Base-by-base conservation (phyloP, 176 grass and related monocot species). In the Avena eriantha region DNA sequence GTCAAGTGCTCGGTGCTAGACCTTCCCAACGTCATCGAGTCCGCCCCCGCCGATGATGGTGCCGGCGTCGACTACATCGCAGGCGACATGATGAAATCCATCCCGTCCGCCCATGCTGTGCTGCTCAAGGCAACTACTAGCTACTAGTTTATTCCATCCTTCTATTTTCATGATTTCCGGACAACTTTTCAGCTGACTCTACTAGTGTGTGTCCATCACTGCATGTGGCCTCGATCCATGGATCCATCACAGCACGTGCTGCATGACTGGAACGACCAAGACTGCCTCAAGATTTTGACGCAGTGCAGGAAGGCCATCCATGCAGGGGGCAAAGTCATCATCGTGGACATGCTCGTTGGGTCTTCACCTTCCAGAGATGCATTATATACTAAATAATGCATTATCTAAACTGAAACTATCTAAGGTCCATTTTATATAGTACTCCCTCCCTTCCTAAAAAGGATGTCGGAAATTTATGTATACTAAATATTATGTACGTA, bases 11-110 rank as follows among this genome's bases (percentile, higher is more conserved):
- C 36, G 10, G 36, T 45, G 21, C 18, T 71, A 3, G 68, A 71
- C 36, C 68, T 71, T 4, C 68, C 68, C 21, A 71, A 71, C 10
- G 68, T 71, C 19, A 71, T 71, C 36, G 43, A 45, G 12, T 71
- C 36, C 68, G 12, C 43, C 68, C 39, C 36, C 8, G 35, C 68
- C 1, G 69, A 9, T 8, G 45, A 36, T 36, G 35, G 17, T 0
- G 18, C 17, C 3, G 29, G 29, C 29, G 23, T 92, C 36, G 57
- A 92, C 19, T 70, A 69, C 33, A 68, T 92, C 34, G 82, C 8
- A 26, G 90, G 90, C 33, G 55, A 89, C 26, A 92, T 92, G 90
- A 83, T 92, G 68, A 68, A 67, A 3, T 64, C 36, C 0, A 86
- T 89, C 47, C 90, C 90, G 14, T 49, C n/a, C 4, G 36, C 64